Base-by-base conservation (phyloP, 2,329 filamentous ascomycete species). In the Aspergillus texensis region DNA sequence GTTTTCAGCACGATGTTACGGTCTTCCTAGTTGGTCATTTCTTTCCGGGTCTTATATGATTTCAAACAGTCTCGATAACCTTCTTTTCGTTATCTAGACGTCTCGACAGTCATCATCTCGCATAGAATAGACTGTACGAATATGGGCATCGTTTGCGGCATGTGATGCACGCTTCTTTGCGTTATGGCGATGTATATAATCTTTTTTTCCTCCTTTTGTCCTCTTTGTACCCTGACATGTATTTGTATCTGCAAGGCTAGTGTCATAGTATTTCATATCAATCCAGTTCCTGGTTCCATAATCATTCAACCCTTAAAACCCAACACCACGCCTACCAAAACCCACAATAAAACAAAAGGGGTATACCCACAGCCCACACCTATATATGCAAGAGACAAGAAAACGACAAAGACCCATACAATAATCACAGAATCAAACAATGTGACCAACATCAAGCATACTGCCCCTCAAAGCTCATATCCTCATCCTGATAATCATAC, bases 121-220 rank as follows among this genome's bases (percentile, higher is more conserved):
- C 45, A 62, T 62, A 62, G 61, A 66, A 58, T 63, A 56, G 54
- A 65, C 63, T 67, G 63, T 67, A 67, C 59, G 65, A 67, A 52
- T 65, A 67, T 58, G 63, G 53, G 57, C 60, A 65, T 58, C 46
- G 61, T 58, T 59, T 26, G 55, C 41, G 54, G 43, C 57, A 57
- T 58, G 30, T 21, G 26, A 36, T 45, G 54, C 52, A 61, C 60
- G 48, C 45, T 59, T 57, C 60, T 62, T 62, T 68, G 66, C 63
- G 63, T 64, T 65, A 63, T 63, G 63, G 62, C 62, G 65, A 62
- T 70, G 67, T 70, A 69, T 65, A 70, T 70, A 70, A 69, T 65
- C 39, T 48, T 58, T 62, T 62, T 59, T 46, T 50, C 16, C 54
- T 57, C 36, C 46, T 55, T 62, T 34, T 61, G 34, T 53, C 64